Evolutionary conservation across 2,329 filamentous ascomycete genomes (phyloP), one percentile per base, ranked within the genome.

Genomic region (Aspergillus pseudoviridinutans): DNA sequence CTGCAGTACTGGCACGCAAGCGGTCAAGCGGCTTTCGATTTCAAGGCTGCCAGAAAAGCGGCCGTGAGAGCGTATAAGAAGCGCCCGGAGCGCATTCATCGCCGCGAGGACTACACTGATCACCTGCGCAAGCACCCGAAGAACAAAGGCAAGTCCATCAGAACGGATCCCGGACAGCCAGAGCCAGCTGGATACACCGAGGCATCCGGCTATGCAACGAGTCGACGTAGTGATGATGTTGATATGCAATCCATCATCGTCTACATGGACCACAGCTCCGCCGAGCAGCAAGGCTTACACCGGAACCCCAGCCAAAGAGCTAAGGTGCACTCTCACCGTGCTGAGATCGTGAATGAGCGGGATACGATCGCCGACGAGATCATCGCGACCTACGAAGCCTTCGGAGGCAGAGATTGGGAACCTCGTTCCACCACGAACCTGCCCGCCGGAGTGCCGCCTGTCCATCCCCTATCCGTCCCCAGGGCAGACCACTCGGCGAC

Each of bases 51-150:
- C 29, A 47, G 58, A 53, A 69, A 69, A 28, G 56, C 47, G 29
- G 58, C 60, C 22, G 58, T 60, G 4, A 68, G 61, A 35, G 53
- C 56, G 14, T 67, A 63, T 27, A 58, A 51, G 10, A 64, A 52
- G 51, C 51, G 25, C 12, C 52, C 38, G 10, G 44, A 46, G 17
- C 32, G 54, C 25, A 46, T 46, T 24, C 20, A 47, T 24, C 12
- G 12, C 8, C 44, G 44, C 44, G 44, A 42, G 28, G 51, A 49
- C n/a, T 27, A 55, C 24, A 32, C 38, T 5, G 44, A 20, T 2
- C 25, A 25, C 25, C 38, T 14, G 5, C 51, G 22, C 2, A 53
- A 14, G n/a, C 42, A 51, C 5, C 20, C 27, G 1, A 35, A 41
- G 24, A 56, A 4, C 32, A 49, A 27, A 28, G 32, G 35, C 42